Base-by-base conservation (phyloP, 164 flowering plant species). In the Tetracentron sinense region DNA sequence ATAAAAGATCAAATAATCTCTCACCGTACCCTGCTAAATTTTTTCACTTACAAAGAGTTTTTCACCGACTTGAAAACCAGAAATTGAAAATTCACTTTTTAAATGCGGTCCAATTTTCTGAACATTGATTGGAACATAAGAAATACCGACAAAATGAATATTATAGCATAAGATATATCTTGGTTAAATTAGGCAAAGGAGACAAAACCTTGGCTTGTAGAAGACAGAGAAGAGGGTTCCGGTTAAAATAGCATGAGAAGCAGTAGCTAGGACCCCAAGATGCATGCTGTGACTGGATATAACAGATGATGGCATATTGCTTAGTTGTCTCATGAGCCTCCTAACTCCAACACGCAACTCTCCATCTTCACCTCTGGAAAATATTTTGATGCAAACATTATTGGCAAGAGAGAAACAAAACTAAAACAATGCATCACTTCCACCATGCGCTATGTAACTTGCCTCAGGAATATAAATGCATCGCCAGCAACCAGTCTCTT, bases 281-380 rank as follows among this genome's bases (percentile, higher is more conserved):
- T 92, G 98, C 98, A 92, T 89, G 77, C 98, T 92, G 73, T 92
- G 96, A 70, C 95, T 92, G 12, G 98, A 92, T 62, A 92, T 92
- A 16, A 90, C 98, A 75, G 96, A 90, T 27, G 98, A 90, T 48
- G 96, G 93, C 92, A 88, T 83, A 62, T 80, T 82, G 57, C 72
- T 85, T 46, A 66, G 82, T 57, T 86, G 96, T 63, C 96, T 78
- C 90, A 85, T 85, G 59, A 78, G 85, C 69, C 96, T 77, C 78
- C 98, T 81, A 3, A 92, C 96, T 20, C 98, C 98, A 58, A 92
- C 98, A 51, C 96, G 91, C 54, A 93, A 82, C 63, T 92, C 96
- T 64, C 94, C 96, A 69, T 77, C 87, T 77, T 87, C 98, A 64
- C 96, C 92, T 55, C 98, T 93, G 72, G 7, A 28, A 68, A 22